Percentiles rank a stretch among this genome's conserved stretches.
phyloP scores from a whole-genome alignment of 495 filamentous ascomycete genomes.

The Letharia lupina region DNA sequence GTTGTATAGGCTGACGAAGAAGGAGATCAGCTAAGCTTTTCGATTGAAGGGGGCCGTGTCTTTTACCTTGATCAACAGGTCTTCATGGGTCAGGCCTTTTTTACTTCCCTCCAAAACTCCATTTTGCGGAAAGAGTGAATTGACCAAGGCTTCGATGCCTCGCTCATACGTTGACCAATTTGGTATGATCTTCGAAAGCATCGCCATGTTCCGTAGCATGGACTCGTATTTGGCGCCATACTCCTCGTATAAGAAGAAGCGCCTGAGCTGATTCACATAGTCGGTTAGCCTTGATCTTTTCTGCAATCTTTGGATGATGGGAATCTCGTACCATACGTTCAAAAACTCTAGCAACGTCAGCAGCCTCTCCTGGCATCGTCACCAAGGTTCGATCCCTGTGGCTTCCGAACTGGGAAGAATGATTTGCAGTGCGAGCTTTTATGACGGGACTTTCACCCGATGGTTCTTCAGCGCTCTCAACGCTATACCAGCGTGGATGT shows the following conservation, averaged over 20 bases:
- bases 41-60: not conserved
- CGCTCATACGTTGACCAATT: slow-evolving; percentile 76
- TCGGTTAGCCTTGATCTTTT: not conserved
- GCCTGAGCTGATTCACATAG: slow-evolving; percentile 50
- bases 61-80: slow-evolving; percentile 81
- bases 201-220: slow-evolving; percentile 66
- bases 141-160: slow-evolving; percentile 78
- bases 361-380: slow-evolving; percentile 62
- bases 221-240: slow-evolving; percentile 82
- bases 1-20: slow-evolving; percentile 69
- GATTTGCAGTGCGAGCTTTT: slow-evolving; percentile 7
- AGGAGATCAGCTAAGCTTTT: not conserved
- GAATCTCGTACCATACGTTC: slow-evolving; percentile 52
- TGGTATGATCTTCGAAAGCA: slow-evolving; percentile 57
- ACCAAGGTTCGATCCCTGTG: slow-evolving; percentile 21
- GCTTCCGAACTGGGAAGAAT: slow-evolving; percentile 14
- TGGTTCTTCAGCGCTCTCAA: slow-evolving; percentile 1
- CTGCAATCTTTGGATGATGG: not conserved
- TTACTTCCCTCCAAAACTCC: slow-evolving; percentile 52
- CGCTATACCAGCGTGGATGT: slow-evolving; percentile 18
- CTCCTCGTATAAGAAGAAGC: slow-evolving; percentile 78
- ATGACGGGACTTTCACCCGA: not conserved
- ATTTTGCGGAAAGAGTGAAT: slow-evolving; percentile 63
- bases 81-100: slow-evolving; percentile 70
- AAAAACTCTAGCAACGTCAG: slow-evolving; percentile 71